These are phyloP conservation scores for Ophiostoma ulmi DNA, from an alignment of 2,329 filamentous ascomycete genomes.

Conservation along the genomic window DNA sequence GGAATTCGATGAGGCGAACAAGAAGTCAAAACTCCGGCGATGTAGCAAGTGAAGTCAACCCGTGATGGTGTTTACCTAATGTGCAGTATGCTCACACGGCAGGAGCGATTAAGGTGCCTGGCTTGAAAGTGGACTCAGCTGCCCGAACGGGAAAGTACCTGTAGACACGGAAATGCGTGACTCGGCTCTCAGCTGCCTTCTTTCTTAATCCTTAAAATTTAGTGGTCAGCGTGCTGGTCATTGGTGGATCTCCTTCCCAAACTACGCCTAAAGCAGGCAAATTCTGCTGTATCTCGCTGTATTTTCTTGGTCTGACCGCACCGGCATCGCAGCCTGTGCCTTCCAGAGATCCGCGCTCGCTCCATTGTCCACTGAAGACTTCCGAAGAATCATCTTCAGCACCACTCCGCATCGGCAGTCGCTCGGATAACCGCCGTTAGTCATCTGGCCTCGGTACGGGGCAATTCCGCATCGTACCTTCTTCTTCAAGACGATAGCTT, in stretches of 20 bases:
- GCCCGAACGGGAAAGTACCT: slow-evolving; percentile 17
- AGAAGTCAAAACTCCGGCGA: neutral
- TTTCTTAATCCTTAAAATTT: neutral
- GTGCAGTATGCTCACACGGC: neutral
- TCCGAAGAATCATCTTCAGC: slow-evolving; percentile 20
- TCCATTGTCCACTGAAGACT: slow-evolving; percentile 7
- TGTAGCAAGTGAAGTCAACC: neutral
- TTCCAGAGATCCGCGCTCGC: neutral
- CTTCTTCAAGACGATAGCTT: neutral
- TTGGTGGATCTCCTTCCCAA: neutral
- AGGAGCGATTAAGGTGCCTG: neutral
- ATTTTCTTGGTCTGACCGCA: neutral
- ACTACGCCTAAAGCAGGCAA: neutral
- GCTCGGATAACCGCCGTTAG: slow-evolving; percentile 20
- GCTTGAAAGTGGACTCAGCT: slow-evolving; percentile 17
- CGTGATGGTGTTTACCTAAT: neutral
- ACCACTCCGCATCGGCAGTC: slow-evolving; percentile 21
- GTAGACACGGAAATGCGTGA: slow-evolving; percentile 17
- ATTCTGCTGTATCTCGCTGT: neutral
- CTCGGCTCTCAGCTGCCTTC: neutral
- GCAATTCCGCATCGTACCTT: slow-evolving; percentile 3
- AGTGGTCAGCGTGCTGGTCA: neutral
- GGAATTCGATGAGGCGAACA: slow-evolving; percentile 9
- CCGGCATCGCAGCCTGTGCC: neutral
- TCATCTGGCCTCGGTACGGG: neutral